A percentile compares a stretch with the other conserved stretches of the same genome.
Conservation (phyloP, 2,329 filamentous ascomycete genomes). For the Onygena corvina region DNA sequence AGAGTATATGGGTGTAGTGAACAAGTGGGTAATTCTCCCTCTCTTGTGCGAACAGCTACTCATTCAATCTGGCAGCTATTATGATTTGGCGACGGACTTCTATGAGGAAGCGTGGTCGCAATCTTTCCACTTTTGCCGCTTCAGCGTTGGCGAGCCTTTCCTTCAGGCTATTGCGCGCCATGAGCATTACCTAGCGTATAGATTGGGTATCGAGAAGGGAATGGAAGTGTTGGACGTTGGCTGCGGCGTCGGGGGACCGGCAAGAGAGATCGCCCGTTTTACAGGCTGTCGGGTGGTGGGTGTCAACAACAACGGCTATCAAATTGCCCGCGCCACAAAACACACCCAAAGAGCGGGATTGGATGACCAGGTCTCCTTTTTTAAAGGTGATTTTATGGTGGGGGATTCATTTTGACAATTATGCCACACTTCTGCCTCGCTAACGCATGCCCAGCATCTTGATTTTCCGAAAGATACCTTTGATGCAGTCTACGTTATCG, state of each 20-base stretch:
- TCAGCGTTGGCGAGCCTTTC: constrained; percentile 75
- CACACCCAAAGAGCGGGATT: constrained; percentile 76
- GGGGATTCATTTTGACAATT: too few relatives aligned
- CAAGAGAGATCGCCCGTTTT: constrained; percentile 93
- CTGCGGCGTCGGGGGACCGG: constrained; percentile 90
- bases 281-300: constrained; percentile 78
- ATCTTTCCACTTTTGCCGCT: constrained; percentile 96
- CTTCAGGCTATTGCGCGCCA: constrained; percentile 85
- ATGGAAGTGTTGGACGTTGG: constrained; percentile 92
- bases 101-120: constrained; percentile 97
- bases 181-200: constrained; percentile 91
- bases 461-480: constrained; percentile 82
- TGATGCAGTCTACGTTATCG: constrained; percentile 92
- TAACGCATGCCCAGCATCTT: constrained; percentile 56
- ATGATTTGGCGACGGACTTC: constrained; percentile 89
- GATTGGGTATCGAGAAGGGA: constrained; percentile 70
- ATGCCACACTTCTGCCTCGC: background rate
- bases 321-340: constrained; percentile 77
- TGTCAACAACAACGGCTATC: constrained; percentile 98
- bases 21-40: constrained; percentile 5
- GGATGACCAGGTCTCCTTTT: constrained; percentile 65
- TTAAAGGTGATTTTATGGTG: constrained; percentile 90
- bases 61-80: constrained; percentile 52
- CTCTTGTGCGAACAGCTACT: background rate
- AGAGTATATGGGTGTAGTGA: constrained; percentile 9